Base-by-base conservation (phyloP, 2,329 filamentous ascomycete species). In the Teratosphaeria epicoccoides region DNA sequence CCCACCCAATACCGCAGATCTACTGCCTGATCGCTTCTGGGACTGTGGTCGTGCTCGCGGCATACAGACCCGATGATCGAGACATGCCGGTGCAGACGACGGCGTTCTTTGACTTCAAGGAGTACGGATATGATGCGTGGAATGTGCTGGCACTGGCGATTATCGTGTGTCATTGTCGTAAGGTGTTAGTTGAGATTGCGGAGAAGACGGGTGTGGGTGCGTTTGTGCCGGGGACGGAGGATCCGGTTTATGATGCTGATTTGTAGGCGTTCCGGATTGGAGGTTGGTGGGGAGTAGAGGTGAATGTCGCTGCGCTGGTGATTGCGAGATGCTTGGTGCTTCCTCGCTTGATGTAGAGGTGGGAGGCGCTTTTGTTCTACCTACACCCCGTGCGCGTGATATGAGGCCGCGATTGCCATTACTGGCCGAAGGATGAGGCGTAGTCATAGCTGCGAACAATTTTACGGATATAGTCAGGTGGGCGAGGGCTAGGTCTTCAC, bases 111-210 rank as follows among this genome's bases (percentile, higher is more conserved):
- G 75, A 82, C 59, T 73, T 80, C 51, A 70, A 70, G 3, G 71
- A 78, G 43, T 62, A 65, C 7, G 72, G 72, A 1, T 76, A 77
- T 53, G 80, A 82, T 60, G 78, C 82, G 1, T 83, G 80, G 80
- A 81, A 80, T 59, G 71, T 75, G 4, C 66, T 82, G 3, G 77
- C 78, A 0, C 57, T 82, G 47, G 76, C 79, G 0, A 78, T 82
- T 52, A 66, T 78, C 5, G 68, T 79, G 10, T 71, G 78, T 55
- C 74, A 79, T 60, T 72, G 75, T 49, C 71, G 78, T 4, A 74
- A 76, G 53, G 70, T 73, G 28, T 71, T 78, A 70, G 56, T 72
- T 49, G 64, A 71, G 50, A 65, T 79, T 22, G 69, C 70, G 40
- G 63, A 70, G 29, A 66, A 65, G 40, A 64, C 61, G 9, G 59